phyloP scores from a whole-genome alignment of 495 filamentous ascomycete species.

The Letharia columbiana region DNA sequence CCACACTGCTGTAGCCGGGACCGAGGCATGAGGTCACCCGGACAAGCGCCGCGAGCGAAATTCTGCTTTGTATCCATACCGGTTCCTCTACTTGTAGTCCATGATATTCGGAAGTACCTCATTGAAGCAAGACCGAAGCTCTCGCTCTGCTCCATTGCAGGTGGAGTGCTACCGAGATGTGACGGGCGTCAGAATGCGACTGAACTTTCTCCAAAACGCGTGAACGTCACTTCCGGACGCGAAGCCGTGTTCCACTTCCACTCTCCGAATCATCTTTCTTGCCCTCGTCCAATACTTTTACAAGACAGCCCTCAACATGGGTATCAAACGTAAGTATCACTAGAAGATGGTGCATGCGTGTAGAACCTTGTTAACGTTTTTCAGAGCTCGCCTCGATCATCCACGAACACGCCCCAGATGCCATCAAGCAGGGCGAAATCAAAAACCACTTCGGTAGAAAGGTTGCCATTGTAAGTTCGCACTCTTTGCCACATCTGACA shows the following conservation, averaged over 20 bases:
- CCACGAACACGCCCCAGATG: constrained; percentile 82
- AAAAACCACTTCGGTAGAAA: constrained; percentile 97
- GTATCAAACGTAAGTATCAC: constrained; percentile 64
- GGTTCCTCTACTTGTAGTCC: neutral
- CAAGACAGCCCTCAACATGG: constrained; percentile 54
- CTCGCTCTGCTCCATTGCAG: neutral
- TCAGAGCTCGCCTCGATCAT: constrained; percentile 75
- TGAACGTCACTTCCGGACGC: constrained; percentile 7
- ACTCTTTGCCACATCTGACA: constrained; percentile 1
- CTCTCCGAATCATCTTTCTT: neutral
- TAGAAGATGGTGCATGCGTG: neutral
- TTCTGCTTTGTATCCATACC: neutral
- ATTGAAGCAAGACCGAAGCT: neutral
- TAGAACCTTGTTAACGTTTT: constrained; percentile 13
- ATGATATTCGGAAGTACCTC: neutral
- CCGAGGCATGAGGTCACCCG: constrained; percentile 11
- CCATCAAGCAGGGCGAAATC: constrained; percentile 93
- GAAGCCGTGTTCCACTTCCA: neutral
- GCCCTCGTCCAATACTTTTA: neutral
- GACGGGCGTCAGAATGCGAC: neutral
- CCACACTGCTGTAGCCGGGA: neutral
- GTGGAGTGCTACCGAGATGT: neutral
- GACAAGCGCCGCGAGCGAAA: neutral
- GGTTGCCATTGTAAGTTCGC: constrained; percentile 75
- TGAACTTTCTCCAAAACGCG: neutral